Base-by-base conservation (phyloP, 148 eudicot species). In the Limonium bicolor region DNA sequence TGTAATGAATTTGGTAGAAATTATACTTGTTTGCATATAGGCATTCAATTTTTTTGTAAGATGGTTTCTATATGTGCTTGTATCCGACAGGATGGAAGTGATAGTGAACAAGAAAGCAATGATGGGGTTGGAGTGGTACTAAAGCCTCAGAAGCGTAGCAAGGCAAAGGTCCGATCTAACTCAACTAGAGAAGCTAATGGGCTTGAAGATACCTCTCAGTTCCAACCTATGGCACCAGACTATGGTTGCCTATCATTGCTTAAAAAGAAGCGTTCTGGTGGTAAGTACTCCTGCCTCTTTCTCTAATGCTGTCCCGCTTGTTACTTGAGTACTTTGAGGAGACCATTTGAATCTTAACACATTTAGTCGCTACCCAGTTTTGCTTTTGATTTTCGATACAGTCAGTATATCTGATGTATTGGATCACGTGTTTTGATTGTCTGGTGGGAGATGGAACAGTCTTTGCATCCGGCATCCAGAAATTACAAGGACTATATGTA, bases 21-120 rank as follows among this genome's bases (percentile, higher is more conserved):
- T 43, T 25, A n/a, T 13, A 6, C 19, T 5, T 25, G 17, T 12
- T 24, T 43, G 30, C 30, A 43, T 43, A 28, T 43, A 5, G 19
- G 4, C 48, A 23, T 43, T 25, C 31, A 13, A 43, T 13, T 1
- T 24, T 24, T 25, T 2, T 24, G 14, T 43, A 19, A 5, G 19
- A 23, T 25, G 26, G n/a, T 13, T 23, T 8, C 18, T 43, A 48
- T 29, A 48, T 21, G 27, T 31, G 51, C 51, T 48, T 13, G 28
- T 32, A 6, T 7, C 15, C 66, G 20, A 53, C 73, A 85, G 95
- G 95, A 62, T 60, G 99, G 77, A 59, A 92, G 86, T 36, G 88
- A 81, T 53, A 85, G 94, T 62, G 95, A 78, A 47, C 83, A 86
- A 69, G 99, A 92, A 65, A 86, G 88, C 73, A 85, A 76, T 62